These are phyloP conservation scores for Tirmania nivea DNA, from an alignment of 495 filamentous ascomycete genomes.

Conservation along the genomic window DNA sequence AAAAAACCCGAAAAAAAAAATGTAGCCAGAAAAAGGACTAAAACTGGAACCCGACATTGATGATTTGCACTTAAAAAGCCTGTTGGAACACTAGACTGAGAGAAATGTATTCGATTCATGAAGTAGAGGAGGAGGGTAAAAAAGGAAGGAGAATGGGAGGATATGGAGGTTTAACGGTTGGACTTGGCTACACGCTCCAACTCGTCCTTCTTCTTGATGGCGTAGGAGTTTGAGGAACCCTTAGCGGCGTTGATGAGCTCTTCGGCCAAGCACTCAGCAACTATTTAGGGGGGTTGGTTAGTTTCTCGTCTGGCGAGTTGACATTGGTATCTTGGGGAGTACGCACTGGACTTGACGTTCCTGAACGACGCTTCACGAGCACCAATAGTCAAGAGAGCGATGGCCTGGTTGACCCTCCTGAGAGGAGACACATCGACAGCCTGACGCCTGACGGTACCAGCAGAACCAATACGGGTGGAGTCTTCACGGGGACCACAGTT, in stretches of 20 bases:
- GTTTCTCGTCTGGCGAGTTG: not conserved
- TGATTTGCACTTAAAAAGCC: no score
- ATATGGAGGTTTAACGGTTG: slow-evolving; percentile 54
- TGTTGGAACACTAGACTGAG: no score
- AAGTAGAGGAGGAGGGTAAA: no score
- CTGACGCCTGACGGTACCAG: slow-evolving; percentile 97
- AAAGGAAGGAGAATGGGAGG: no score
- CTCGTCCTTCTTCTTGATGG: slow-evolving; percentile 99
- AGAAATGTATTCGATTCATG: no score
- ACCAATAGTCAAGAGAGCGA: slow-evolving; percentile 90
- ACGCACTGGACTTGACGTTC: slow-evolving; percentile 71
- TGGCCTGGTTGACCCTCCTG: slow-evolving; percentile 98
- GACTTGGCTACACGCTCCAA: slow-evolving; percentile 99
- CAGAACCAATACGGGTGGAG: slow-evolving; percentile 95
- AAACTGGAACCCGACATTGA: no score
- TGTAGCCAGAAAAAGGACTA: no score
- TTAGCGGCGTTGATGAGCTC: slow-evolving; percentile 99
- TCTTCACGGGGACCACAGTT: slow-evolving; percentile 99
- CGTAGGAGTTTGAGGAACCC: slow-evolving; percentile 98
- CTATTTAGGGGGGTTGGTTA: not conserved
- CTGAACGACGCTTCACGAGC: slow-evolving; percentile 94
- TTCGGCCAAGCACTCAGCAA: slow-evolving; percentile 94
- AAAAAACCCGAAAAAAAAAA: slow-evolving; percentile 4
- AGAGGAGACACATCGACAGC: slow-evolving; percentile 99
- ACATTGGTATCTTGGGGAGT: slow-evolving; percentile 10